phyloP scores from a whole-genome alignment of 148 eudicot genomes.

The Beta vulgaris region DNA sequence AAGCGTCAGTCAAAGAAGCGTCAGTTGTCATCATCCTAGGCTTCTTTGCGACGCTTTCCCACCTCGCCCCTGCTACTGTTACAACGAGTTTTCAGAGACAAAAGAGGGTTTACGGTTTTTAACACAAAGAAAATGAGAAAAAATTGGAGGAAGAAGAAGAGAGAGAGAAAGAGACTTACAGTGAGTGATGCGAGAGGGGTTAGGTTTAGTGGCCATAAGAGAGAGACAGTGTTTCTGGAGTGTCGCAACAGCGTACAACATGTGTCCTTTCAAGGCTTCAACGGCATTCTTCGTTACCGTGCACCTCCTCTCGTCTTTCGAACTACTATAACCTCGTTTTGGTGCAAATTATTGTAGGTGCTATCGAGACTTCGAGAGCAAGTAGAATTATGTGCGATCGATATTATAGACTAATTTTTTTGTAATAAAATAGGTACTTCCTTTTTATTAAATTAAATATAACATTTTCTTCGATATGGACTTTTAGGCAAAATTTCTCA shows the following conservation, averaged over 20 bases:
- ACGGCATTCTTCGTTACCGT: too few species aligned
- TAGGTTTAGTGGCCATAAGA: conserved; percentile 45
- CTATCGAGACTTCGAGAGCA: too few species aligned
- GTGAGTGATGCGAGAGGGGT: conserved; percentile 23
- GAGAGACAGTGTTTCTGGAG: conserved; percentile 35
- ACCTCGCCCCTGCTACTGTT: conserved; percentile 43
- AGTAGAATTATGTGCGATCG: too few species aligned
- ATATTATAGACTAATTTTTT: too few species aligned
- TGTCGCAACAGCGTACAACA: conserved; percentile 11
- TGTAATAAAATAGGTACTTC: too few species aligned
- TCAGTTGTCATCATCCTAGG: conserved; percentile 53
- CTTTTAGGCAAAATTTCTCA: too few species aligned
- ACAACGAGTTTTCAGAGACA: conserved; percentile 1
- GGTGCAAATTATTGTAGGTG: too few species aligned
- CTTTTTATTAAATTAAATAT: too few species aligned
- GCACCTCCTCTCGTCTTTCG: too few species aligned
- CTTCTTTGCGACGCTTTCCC: conserved; percentile 56
- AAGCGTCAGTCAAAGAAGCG: conserved; percentile 53
- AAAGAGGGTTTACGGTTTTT: conserved; percentile 14
- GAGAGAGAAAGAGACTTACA: conserved; percentile 7
- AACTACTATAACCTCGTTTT: too few species aligned
- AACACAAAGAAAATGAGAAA: too few species aligned
- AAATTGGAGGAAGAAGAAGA: background rate
- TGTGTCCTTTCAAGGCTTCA: background rate
- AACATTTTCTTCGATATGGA: too few species aligned